Conservation (phyloP, 2,329 filamentous ascomycete species). For the Pseudocercospora pini-densiflorae region DNA sequence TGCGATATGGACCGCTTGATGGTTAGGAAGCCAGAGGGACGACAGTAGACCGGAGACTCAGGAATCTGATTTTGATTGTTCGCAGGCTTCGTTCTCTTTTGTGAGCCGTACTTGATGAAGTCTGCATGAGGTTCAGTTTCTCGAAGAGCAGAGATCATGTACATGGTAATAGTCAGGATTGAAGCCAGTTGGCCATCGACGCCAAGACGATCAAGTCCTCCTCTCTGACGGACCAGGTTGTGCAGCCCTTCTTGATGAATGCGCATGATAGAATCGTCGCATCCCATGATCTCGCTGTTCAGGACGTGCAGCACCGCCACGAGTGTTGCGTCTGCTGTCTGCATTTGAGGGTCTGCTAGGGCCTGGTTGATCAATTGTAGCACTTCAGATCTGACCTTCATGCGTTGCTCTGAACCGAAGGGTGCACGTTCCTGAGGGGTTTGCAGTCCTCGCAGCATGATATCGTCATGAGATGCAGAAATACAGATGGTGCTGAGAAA, state of each 20-base stretch:
- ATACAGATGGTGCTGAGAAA: constrained; percentile 41
- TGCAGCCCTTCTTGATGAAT: constrained; percentile 38
- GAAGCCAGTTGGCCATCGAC: constrained; percentile 32
- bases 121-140: constrained; percentile 28
- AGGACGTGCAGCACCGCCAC: constrained; percentile 40
- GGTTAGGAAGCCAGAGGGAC: constrained; percentile 23
- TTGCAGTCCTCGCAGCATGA: constrained; percentile 35
- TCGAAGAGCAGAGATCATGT: constrained; percentile 28
- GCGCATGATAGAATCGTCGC: constrained; percentile 30
- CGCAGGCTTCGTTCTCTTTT: constrained; percentile 12
- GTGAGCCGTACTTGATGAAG: constrained; percentile 23
- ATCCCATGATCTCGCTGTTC: constrained; percentile 38
- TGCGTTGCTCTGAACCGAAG: constrained; percentile 27
- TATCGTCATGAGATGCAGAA: constrained; percentile 40
- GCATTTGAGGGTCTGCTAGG: constrained; percentile 32
- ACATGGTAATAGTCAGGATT: constrained; percentile 35
- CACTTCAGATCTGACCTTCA: constrained; percentile 32
- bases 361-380: constrained; percentile 35
- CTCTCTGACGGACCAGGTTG: constrained; percentile 35
- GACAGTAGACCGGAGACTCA: constrained; percentile 30
- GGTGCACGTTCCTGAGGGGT: constrained; percentile 24
- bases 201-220: constrained; percentile 37
- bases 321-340: constrained; percentile 37
- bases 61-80: constrained; percentile 21
- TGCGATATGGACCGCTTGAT: constrained; percentile 19